Percentiles rank a stretch among this genome's conserved stretches.
Evolutionary conservation across 1,139 yeast genomes (phyloP).

Genomic region (Trichomonascaceae sp.): DNA sequence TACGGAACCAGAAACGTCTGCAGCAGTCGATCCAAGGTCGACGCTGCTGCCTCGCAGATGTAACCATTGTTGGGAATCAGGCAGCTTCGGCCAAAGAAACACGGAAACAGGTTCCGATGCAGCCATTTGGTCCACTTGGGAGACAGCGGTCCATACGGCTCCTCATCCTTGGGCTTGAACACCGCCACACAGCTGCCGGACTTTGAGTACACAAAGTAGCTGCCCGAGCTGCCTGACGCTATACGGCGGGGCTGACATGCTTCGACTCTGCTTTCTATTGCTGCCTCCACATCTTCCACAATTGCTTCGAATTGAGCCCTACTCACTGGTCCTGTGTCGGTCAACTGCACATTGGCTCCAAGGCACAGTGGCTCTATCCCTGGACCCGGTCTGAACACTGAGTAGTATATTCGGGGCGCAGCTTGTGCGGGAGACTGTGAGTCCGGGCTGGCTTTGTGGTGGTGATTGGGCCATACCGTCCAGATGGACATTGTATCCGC

Average conservation of each 20-base stretch:
- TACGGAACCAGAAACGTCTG: conserved; percentile 51
- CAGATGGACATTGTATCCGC: no score
- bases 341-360: conserved; percentile 22
- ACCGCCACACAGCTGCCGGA: conserved; percentile 36
- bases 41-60: conserved; percentile 61
- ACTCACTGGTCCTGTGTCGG: conserved; percentile 22
- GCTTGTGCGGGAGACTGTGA: no score
- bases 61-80: conserved; percentile 63
- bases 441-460: no score
- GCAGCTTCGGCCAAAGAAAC: conserved; percentile 65
- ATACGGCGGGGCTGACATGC: conserved; percentile 35
- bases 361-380: conserved; percentile 8
- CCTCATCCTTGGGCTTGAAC: conserved; percentile 72
- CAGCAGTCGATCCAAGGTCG: conserved; percentile 47
- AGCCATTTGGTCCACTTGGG: conserved; percentile 79
- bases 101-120: conserved; percentile 62
- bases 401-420: conserved; percentile 39
- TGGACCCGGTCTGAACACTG: conserved; percentile 32
- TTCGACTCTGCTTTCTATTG: conserved; percentile 30
- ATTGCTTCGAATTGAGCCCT: conserved; percentile 26
- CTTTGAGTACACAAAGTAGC: conserved; percentile 42
- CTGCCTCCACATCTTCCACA: conserved; percentile 30
- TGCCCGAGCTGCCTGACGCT: conserved; percentile 57
- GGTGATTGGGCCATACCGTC: no score
- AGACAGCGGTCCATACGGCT: conserved; percentile 66